Conservation (phyloP, 2,329 filamentous ascomycete genomes). For the Fusarium xyrophilum region DNA sequence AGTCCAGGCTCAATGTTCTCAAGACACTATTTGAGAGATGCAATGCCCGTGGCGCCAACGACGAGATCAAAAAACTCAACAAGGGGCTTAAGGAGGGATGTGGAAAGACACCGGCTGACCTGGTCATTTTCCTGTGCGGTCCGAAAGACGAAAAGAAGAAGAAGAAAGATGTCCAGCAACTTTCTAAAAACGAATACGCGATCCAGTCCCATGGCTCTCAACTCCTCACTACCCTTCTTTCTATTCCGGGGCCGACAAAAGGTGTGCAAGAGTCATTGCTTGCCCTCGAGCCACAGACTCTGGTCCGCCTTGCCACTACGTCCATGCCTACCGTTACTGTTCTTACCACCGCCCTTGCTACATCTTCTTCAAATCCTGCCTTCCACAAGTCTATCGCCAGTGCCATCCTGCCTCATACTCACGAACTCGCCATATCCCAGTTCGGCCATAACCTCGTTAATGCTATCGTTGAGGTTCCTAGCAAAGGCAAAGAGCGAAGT, state of each 20-base stretch:
- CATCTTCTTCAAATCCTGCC: slow-evolving; percentile 55
- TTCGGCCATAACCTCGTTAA: slow-evolving; percentile 60
- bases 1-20: slow-evolving; percentile 79
- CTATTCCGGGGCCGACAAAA: slow-evolving; percentile 72
- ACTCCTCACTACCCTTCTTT: slow-evolving; percentile 79
- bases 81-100: slow-evolving; percentile 58
- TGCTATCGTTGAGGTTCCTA: slow-evolving; percentile 58
- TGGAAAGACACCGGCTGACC: slow-evolving; percentile 54
- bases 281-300: slow-evolving; percentile 60
- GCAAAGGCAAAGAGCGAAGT: slow-evolving; percentile 55
- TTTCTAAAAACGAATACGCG: slow-evolving; percentile 63
- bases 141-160: slow-evolving; percentile 50
- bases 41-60: slow-evolving; percentile 67
- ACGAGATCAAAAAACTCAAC: slow-evolving; percentile 57
- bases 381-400: slow-evolving; percentile 64
- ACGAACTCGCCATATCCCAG: slow-evolving; percentile 57
- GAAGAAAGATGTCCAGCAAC: slow-evolving; percentile 48
- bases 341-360: slow-evolving; percentile 58
- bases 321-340: slow-evolving; percentile 59
- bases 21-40: slow-evolving; percentile 85
- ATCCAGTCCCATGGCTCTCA: slow-evolving; percentile 76
- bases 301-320: slow-evolving; percentile 69
- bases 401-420: slow-evolving; percentile 53
- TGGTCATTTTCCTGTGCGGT: slow-evolving; percentile 59
- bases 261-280: slow-evolving; percentile 77